Evolutionary conservation across 371 early-diverging fungal genomes (phyloP).

Genomic region (Smittium culicis): DNA sequence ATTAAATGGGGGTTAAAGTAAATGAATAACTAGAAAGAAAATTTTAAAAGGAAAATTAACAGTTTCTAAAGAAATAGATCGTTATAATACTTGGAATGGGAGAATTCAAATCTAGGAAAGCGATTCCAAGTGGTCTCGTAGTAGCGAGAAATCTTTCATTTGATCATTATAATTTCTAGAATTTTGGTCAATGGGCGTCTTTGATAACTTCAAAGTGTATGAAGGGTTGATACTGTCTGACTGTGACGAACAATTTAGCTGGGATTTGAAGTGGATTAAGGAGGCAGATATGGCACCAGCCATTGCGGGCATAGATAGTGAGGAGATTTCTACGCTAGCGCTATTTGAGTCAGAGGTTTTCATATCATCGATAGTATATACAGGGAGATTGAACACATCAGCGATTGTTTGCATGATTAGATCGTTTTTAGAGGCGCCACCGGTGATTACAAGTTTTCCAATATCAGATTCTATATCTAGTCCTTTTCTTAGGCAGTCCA

Average conservation of each 20-base stretch:
- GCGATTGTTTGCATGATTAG: slow-evolving; percentile 44
- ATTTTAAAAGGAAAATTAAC: too few relatives aligned
- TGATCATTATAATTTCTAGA: not conserved
- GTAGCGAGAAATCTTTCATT: not conserved
- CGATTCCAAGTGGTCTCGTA: not conserved
- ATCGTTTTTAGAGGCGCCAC: slow-evolving; percentile 56
- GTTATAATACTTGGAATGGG: too few relatives aligned
- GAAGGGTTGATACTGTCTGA: not conserved
- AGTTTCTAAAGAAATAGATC: too few relatives aligned
- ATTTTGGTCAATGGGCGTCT: not conserved
- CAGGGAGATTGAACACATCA: slow-evolving; percentile 52
- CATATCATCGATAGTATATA: slow-evolving; percentile 29
- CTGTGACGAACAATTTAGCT: not conserved
- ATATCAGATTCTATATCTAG: slow-evolving; percentile 10
- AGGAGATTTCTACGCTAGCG: not conserved
- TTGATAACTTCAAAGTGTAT: not conserved
- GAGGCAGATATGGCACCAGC: not conserved
- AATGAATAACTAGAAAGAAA: too few relatives aligned
- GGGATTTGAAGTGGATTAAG: not conserved
- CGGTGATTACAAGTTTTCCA: slow-evolving; percentile 45
- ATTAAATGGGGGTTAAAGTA: too few relatives aligned
- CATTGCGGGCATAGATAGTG: slow-evolving; percentile 1
- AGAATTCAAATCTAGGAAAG: too few relatives aligned
- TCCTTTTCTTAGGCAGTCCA: slow-evolving; percentile 23
- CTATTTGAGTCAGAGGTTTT: too few relatives aligned